A percentile compares a stretch with the other conserved stretches of the same genome.
Conservation (phyloP, 1,139 yeast genomes). For the Candida freyschussii region DNA sequence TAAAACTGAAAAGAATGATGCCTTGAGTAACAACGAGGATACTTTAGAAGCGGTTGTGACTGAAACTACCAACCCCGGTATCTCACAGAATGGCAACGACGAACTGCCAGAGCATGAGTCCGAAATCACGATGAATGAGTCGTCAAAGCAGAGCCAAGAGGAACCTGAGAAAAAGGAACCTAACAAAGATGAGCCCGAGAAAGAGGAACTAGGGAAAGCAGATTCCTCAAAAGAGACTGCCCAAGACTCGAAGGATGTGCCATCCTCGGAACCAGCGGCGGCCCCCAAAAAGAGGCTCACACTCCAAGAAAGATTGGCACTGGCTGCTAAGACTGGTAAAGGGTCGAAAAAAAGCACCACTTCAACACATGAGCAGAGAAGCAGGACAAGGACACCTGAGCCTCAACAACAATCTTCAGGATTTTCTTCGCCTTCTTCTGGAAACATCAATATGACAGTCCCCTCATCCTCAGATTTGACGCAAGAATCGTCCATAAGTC, state of each 20-base stretch:
- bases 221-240: neutral
- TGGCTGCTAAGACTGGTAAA: constrained; percentile 61
- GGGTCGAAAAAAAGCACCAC: constrained; percentile 19
- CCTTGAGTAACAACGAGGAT: no score
- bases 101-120: no score
- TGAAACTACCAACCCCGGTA: no score
- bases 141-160: neutral
- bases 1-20: no score
- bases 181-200: neutral
- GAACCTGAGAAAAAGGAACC: constrained; percentile 1
- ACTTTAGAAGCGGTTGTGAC: no score
- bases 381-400: constrained; percentile 7
- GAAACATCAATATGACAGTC: constrained; percentile 1
- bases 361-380: neutral
- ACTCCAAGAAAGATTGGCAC: constrained; percentile 64
- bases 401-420: constrained; percentile 4
- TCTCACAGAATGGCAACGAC: no score
- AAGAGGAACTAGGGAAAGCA: neutral
- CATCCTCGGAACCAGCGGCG: constrained; percentile 3
- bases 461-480: constrained; percentile 4
- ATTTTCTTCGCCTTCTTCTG: constrained; percentile 6
- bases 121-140: no score
- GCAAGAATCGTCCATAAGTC: constrained; percentile 11
- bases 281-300: constrained; percentile 24
- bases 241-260: neutral